Conservation (phyloP, 768 basidiomycete species). For the Dacryopinax primogenitus region DNA sequence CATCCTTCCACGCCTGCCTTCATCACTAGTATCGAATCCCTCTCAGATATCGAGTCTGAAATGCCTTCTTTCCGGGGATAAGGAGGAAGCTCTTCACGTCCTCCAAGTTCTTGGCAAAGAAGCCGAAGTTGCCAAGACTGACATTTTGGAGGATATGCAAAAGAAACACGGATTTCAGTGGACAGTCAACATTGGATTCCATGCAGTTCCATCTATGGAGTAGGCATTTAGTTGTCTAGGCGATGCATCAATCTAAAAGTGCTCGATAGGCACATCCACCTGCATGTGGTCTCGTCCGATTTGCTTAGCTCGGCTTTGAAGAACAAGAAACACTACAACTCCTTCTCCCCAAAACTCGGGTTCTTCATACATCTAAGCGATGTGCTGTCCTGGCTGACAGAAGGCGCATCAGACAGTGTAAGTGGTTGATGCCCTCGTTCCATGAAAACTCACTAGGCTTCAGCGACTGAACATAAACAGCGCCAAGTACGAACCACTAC, state of each 20-base stretch:
- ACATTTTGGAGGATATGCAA: conserved; percentile 71
- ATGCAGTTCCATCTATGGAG: conserved; percentile 77
- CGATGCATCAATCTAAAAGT: neutral
- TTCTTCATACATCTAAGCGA: conserved; percentile 71
- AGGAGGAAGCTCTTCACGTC: conserved; percentile 41
- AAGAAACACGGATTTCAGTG: conserved; percentile 29
- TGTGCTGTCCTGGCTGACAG: conserved; percentile 52
- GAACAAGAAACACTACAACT: conserved; percentile 82
- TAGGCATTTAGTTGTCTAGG: conserved; percentile 37
- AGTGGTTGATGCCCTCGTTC: conserved; percentile 39
- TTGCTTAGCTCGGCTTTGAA: conserved; percentile 57
- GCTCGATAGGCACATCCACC: conserved; percentile 49
- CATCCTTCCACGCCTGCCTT: conserved; percentile 54
- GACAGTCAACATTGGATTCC: conserved; percentile 66
- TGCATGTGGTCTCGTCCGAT: conserved; percentile 78
- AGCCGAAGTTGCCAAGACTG: conserved; percentile 41
- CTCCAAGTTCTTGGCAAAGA: conserved; percentile 43
- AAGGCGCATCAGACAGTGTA: conserved; percentile 30
- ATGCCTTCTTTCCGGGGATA: conserved; percentile 43
- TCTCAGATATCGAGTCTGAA: conserved; percentile 42
- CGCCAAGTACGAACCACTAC: conserved; percentile 43
- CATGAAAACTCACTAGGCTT: neutral
- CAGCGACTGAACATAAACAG: conserved; percentile 21
- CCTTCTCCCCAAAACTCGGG: conserved; percentile 70
- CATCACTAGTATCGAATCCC: conserved; percentile 23